Percentiles rank a stretch among this genome's conserved stretches.
Conservation (phyloP, 257 asterid genomes). For the Nemophila menziesii region DNA sequence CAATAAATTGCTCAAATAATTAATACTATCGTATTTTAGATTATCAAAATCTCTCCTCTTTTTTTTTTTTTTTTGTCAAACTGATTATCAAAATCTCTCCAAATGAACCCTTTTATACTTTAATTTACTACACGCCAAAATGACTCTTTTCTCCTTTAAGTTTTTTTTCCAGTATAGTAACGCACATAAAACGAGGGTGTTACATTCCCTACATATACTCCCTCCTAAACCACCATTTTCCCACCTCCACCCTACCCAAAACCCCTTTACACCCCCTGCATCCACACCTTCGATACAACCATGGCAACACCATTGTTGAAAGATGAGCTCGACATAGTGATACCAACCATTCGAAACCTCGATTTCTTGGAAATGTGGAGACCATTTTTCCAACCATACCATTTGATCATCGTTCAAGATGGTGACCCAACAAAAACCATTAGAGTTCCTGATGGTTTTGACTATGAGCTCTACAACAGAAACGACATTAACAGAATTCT, state of each 20-base stretch:
- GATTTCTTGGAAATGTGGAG: constrained; percentile 76
- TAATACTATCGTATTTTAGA: no score
- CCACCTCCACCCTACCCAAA: not conserved
- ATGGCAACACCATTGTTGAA: constrained; percentile 46
- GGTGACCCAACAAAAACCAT: constrained; percentile 58
- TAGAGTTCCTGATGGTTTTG: constrained; percentile 58
- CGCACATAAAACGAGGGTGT: not conserved
- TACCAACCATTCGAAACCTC: constrained; percentile 62
- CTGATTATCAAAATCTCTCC: no score
- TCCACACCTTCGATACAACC: not conserved
- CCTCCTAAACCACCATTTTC: not conserved
- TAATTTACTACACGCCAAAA: no score
- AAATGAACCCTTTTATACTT: no score
- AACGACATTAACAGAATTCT: constrained; percentile 54
- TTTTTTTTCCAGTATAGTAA: not conserved
- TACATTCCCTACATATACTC: not conserved
- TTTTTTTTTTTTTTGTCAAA: no score
- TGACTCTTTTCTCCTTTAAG: not conserved
- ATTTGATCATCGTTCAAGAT: constrained; percentile 62
- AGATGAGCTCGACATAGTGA: constrained; percentile 63
- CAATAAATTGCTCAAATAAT: no score
- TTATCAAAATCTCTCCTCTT: not conserved
- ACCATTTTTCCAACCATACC: constrained; percentile 58
- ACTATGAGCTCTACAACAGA: constrained; percentile 57
- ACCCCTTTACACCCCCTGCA: not conserved